Base-by-base conservation (phyloP, 2,329 filamentous ascomycete species). In the Sclerotinia sclerotiorum region DNA sequence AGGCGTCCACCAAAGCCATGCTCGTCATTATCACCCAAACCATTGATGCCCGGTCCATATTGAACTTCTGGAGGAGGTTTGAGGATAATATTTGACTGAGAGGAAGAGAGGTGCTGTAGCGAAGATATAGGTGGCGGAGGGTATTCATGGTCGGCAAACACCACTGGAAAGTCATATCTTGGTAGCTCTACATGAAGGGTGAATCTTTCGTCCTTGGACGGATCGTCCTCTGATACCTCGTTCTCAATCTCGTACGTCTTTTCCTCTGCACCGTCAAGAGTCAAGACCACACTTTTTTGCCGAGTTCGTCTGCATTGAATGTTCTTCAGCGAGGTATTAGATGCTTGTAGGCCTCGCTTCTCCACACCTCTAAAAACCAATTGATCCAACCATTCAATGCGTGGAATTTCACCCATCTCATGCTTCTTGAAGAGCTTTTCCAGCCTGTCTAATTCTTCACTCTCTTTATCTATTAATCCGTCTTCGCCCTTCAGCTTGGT, bases 101-200 rank as follows among this genome's bases (percentile, higher is more conserved):
- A 87, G 7, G 84, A 81, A 2, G 85, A 84, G 69, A 86, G 80
- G 73, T 91, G 85, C 72, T 90, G 85, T 69, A 94, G 83, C 17
- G 90, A 87, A 1, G 94, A 95, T 52, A 97, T 85, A 0, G 93
- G 92, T 0, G 94, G 92, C 1, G 93, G 86, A 1, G 91, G 88
- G 76, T 99, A 99, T 77, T 97, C 93, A 75, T 95, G 88, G 77
- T 99, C 95, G 42, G 93, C 91, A 81, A 97, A 99, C 35, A 99
- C 92, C 54, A 99, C 88, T 0, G 95, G 93, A 74, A 97, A 97
- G 76, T 99, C 95, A 77, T 97, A 99, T 15, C 94, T 89, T 17
- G 94, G 94, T 60, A 99, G 87, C 76, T 99, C 95, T 61, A 99
- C 85, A 75, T 96, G 93, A 24, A 99, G 86, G 61, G 90, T 88